These are phyloP conservation scores for Myxozyma kluyveri DNA, from an alignment of 805 yeast genomes.

Conservation along the genomic window DNA sequence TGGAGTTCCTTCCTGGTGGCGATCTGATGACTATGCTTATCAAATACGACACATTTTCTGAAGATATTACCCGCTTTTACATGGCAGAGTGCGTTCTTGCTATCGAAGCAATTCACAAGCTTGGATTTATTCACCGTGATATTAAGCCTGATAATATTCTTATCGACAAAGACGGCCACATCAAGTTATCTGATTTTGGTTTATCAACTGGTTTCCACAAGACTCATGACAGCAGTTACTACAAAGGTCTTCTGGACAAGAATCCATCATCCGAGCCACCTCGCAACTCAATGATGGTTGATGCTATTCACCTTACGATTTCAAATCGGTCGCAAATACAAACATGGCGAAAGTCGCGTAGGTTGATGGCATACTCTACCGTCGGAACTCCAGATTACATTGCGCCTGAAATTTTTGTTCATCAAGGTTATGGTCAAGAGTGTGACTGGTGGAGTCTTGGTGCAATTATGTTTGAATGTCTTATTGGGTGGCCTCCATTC, in stretches of 20 bases:
- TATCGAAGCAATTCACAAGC: constrained; percentile 87
- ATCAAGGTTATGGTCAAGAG: constrained; percentile 94
- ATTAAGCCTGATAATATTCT: constrained; percentile 95
- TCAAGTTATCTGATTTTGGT: constrained; percentile 72
- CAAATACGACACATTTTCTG: constrained; percentile 90
- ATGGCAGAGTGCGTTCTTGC: constrained; percentile 96
- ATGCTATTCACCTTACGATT: constrained; percentile 92
- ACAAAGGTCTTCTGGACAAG: constrained; percentile 74
- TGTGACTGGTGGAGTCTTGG: constrained; percentile 99
- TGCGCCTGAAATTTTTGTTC: constrained; percentile 90
- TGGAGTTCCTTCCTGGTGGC: constrained; percentile 84
- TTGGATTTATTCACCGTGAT: constrained; percentile 94
- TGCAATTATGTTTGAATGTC: constrained; percentile 93
- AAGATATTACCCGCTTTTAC: constrained; percentile 82
- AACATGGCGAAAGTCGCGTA: constrained; percentile 89
- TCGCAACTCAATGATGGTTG: constrained; percentile 82
- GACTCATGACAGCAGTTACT: constrained; percentile 87
- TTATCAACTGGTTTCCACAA: constrained; percentile 89
- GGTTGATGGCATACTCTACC: constrained; percentile 92
- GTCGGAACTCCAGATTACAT: constrained; percentile 96
- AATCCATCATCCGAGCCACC: constrained; percentile 37
- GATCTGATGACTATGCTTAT: constrained; percentile 93
- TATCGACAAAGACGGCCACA: constrained; percentile 74
- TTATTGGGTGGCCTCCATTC: constrained; percentile 97
- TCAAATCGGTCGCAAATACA: constrained; percentile 92